Base-by-base conservation (phyloP, 2,329 filamentous ascomycete species). In the Neofusicoccum ribis region DNA sequence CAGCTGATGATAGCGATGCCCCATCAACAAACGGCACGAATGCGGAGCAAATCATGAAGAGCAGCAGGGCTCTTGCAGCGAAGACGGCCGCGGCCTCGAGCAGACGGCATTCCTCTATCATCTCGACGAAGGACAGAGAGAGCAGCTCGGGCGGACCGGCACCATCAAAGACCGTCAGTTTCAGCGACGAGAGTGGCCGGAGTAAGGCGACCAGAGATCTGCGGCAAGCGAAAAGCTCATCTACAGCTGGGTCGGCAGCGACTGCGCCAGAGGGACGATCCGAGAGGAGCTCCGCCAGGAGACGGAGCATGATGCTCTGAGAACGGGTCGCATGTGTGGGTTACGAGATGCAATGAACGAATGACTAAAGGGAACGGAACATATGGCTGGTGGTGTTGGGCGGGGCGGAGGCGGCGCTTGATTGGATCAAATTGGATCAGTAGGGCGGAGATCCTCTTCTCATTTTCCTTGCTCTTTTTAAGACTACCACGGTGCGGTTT, bases 221-320 rank as follows among this genome's bases (percentile, higher is more conserved):
- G 7, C 67, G 65, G 60, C 66, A n/a, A 64, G 66, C 27, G 67
- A 71, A 39, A 43, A 61, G 8, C 62, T 62, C 31, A 47, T 65
- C 7, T 27, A 3, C 27, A 15, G 37, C 37, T 12, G 37, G 37
- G 37, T 31, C 7, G 27, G 1, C 27, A 31, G 27, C 27, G 27
- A 7, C 27, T 31, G 64, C 65, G 34, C 64, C 46, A 36, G 66
- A 51, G 51, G 58, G 74, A 17, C 70, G 74, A 58, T 71, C 70
- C 5, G 77, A 79, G 52, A 70, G 78, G 52, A 75, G 75, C 31
- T 76, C 78, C n/a, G 75, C 73, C 68, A 69, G 78, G 54, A 71
- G 78, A 66, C 76, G 78, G 70, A 80, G 78, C 68, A 80, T 79
- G 78, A 74, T 80, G 76, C 65, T 80, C 51, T 47, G 37, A 43